Evolutionary conservation across 202 grass and related monocot genomes (phyloP).

Genomic region (Eragrostis tef): DNA sequence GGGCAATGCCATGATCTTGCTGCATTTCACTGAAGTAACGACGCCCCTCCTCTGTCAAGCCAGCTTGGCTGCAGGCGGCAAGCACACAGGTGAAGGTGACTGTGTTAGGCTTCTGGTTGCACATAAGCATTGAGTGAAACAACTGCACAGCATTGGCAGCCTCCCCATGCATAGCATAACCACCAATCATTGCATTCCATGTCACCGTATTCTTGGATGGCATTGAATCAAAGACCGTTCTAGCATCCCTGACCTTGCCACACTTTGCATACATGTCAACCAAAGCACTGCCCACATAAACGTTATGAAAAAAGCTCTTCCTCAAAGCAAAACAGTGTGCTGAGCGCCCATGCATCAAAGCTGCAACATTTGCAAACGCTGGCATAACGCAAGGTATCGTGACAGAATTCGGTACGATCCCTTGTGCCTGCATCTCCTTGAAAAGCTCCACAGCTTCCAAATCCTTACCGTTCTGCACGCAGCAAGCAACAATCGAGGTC

Average conservation of each 20-base stretch:
- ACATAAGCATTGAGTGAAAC: conserved; percentile 63
- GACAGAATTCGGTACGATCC: conserved; percentile 63
- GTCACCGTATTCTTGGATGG: conserved; percentile 58
- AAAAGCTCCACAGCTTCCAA: conserved; percentile 72
- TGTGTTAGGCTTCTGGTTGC: conserved; percentile 56
- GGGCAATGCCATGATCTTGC: conserved; percentile 46
- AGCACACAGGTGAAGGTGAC: conserved; percentile 81
- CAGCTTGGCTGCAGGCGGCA: conserved; percentile 67
- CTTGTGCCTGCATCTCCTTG: conserved; percentile 64
- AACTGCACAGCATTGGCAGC: conserved; percentile 58
- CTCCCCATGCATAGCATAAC: conserved; percentile 83
- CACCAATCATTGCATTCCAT: conserved; percentile 90
- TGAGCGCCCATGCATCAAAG: conserved; percentile 64
- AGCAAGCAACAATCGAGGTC: conserved; percentile 76
- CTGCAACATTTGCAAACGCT: conserved; percentile 70
- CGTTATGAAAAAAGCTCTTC: conserved; percentile 49
- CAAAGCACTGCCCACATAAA: conserved; percentile 71
- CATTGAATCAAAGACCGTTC: conserved; percentile 69
- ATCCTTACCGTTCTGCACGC: conserved; percentile 65
- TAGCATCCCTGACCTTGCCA: conserved; percentile 66
- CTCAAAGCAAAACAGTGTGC: conserved; percentile 65
- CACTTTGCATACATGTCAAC: conserved; percentile 92
- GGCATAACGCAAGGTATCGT: conserved; percentile 75
- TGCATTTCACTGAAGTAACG: conserved; percentile 63
- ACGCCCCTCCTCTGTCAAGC: conserved; percentile 53